phyloP scores from a whole-genome alignment of 1,284 basidiomycete genomes.

The Ustilago shanxiensis region DNA sequence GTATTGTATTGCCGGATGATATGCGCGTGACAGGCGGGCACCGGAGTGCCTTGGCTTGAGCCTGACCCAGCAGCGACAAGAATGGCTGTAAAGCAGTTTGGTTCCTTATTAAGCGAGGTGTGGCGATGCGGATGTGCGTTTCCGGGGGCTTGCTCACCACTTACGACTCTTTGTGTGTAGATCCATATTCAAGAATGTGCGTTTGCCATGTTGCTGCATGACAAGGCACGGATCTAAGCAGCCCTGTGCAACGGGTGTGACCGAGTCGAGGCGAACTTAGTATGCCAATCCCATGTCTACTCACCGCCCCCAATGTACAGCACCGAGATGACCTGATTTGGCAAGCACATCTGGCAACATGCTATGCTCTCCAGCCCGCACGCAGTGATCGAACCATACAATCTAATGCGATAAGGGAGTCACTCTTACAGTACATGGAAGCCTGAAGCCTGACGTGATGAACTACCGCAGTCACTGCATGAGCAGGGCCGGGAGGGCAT shows the following conservation, averaged over 20 bases:
- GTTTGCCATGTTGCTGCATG: neutral
- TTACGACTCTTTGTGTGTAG: too few species aligned
- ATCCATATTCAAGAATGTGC: neutral
- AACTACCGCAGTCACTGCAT: neutral
- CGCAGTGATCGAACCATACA: neutral
- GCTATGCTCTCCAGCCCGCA: neutral
- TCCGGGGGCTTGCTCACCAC: neutral
- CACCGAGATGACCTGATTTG: neutral
- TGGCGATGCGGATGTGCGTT: slow-evolving; percentile 1
- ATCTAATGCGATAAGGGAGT: neutral
- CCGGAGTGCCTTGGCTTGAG: neutral
- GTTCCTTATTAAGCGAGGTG: neutral
- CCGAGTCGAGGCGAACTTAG: neutral
- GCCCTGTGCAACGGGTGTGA: neutral
- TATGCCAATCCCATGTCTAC: neutral
- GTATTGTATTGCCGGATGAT: neutral
- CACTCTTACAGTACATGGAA: neutral
- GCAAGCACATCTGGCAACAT: neutral
- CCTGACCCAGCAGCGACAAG: neutral
- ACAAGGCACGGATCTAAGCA: neutral
- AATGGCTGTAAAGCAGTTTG: neutral
- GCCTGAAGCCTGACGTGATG: neutral
- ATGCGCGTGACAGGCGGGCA: neutral
- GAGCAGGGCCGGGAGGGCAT: neutral
- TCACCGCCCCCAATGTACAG: neutral